Evolutionary conservation across 441 rosid species (phyloP).

Genomic region (Gossypium davidsonii): DNA sequence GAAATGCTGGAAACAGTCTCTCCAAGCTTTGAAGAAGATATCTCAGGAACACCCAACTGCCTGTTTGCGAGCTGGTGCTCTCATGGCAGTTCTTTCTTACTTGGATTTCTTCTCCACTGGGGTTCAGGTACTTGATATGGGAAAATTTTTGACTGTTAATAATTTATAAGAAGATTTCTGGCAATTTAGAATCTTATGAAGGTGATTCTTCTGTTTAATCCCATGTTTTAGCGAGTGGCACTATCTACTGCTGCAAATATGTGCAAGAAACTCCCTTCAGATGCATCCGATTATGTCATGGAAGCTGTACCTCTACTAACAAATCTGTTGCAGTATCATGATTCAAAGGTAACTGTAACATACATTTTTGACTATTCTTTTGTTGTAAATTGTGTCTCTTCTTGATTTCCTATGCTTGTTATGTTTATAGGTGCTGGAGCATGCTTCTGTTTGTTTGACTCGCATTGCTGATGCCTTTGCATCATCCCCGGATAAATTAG

Average conservation of each 20-base stretch:
- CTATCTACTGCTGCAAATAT: conserved; percentile 98
- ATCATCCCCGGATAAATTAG: conserved; percentile 76
- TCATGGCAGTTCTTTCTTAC: conserved; percentile 97
- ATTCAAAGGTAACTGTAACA: conserved; percentile 59
- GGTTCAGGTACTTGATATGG: conserved; percentile 61
- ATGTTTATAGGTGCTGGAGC: conserved; percentile 80
- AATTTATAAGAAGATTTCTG: neutral
- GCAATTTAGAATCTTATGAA: conserved; percentile 4
- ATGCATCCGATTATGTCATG: conserved; percentile 99
- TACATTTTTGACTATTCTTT: neutral
- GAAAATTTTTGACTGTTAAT: neutral
- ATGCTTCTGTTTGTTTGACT: conserved; percentile 94
- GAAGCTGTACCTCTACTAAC: conserved; percentile 98
- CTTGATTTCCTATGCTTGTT: conserved; percentile 11
- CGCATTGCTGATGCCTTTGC: conserved; percentile 98
- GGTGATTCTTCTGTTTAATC: conserved; percentile 10
- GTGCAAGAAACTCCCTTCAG: conserved; percentile 99
- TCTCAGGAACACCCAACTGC: conserved; percentile 99
- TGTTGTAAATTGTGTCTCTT: neutral
- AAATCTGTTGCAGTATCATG: conserved; percentile 95
- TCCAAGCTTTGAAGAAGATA: conserved; percentile 98
- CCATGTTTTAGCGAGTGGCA: conserved; percentile 72
- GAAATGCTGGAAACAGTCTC: conserved; percentile 50
- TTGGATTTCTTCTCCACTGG: conserved; percentile 99
- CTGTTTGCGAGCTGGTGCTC: conserved; percentile 97